Conservation (phyloP, 306 rosid genomes). For the Begonia fuchsioides region DNA sequence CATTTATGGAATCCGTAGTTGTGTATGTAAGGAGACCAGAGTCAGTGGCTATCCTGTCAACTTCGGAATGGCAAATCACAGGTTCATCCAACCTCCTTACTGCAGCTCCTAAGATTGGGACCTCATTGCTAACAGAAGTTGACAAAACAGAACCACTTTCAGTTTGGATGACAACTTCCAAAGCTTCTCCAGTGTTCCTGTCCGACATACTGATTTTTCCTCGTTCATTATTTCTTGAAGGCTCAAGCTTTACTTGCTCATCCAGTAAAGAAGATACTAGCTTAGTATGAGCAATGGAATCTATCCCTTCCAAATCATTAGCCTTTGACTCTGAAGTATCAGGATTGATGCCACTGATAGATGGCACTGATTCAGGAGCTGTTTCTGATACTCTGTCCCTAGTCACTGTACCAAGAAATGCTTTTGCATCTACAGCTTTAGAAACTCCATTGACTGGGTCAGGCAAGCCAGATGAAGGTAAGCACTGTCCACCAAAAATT, state of each 20-base stretch:
- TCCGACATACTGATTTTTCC: background rate
- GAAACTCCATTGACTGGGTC: constrained; percentile 29
- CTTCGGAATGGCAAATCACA: constrained; percentile 21
- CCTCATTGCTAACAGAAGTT: too few species aligned
- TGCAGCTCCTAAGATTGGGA: constrained; percentile 15
- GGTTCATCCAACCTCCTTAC: constrained; percentile 20
- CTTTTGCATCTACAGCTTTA: constrained; percentile 23
- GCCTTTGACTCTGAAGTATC: constrained; percentile 24
- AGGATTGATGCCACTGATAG: constrained; percentile 10
- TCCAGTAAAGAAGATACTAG: too few species aligned
- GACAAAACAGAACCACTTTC: constrained; percentile 15
- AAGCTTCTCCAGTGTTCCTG: constrained; percentile 10
- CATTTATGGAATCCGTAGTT: constrained; percentile 12
- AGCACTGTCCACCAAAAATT: constrained; percentile 40
- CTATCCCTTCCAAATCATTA: constrained; percentile 8
- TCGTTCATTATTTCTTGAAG: too few species aligned
- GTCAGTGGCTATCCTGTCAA: constrained; percentile 10
- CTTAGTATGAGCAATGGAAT: too few species aligned
- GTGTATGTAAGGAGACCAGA: constrained; percentile 11
- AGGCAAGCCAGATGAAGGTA: constrained; percentile 16
- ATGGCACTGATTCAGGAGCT: constrained; percentile 13
- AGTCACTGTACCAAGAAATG: constrained; percentile 11
- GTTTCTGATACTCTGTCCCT: constrained; percentile 16
- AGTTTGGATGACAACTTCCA: constrained; percentile 14
- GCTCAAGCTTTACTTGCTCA: too few species aligned